Evolutionary conservation across 1,284 basidiomycete species (phyloP).

Genomic region (Vanrija humicola): DNA sequence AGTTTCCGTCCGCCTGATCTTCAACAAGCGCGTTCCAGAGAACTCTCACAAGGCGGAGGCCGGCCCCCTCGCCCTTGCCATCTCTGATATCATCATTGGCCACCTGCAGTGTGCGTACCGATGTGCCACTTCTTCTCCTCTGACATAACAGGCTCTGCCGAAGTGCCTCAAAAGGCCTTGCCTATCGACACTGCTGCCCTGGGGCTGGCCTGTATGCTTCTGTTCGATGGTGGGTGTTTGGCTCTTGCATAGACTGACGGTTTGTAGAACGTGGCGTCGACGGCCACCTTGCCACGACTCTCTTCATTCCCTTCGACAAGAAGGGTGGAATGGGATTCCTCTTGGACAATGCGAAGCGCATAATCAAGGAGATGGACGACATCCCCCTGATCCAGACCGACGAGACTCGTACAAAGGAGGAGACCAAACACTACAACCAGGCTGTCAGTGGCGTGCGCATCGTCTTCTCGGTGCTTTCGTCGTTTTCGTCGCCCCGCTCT

Average conservation of each 20-base stretch:
- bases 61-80: conserved; percentile 59
- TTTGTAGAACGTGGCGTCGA: conserved; percentile 65
- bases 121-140: not conserved
- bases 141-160: not conserved
- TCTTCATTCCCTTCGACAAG: conserved; percentile 70
- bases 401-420: conserved; percentile 57
- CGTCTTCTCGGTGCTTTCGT: conserved; percentile 70
- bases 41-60: conserved; percentile 74
- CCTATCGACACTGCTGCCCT: conserved; percentile 66
- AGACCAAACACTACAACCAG: conserved; percentile 55
- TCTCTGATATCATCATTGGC: conserved; percentile 70
- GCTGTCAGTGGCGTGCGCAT: conserved; percentile 7
- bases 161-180: conserved; percentile 20
- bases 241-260: conserved; percentile 2
- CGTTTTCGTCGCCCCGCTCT: conserved; percentile 72
- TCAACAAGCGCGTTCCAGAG: conserved; percentile 72
- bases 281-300: conserved; percentile 74
- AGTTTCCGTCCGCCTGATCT: conserved; percentile 83
- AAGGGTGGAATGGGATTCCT: conserved; percentile 68
- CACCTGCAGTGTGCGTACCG: conserved; percentile 56
- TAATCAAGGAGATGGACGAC: conserved; percentile 57
- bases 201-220: conserved; percentile 64
- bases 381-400: conserved; percentile 52
- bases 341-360: conserved; percentile 59
- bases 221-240: conserved; percentile 71